Base-by-base conservation (phyloP, 352 stramenopile species). In the Phytophthora pinifolia region DNA sequence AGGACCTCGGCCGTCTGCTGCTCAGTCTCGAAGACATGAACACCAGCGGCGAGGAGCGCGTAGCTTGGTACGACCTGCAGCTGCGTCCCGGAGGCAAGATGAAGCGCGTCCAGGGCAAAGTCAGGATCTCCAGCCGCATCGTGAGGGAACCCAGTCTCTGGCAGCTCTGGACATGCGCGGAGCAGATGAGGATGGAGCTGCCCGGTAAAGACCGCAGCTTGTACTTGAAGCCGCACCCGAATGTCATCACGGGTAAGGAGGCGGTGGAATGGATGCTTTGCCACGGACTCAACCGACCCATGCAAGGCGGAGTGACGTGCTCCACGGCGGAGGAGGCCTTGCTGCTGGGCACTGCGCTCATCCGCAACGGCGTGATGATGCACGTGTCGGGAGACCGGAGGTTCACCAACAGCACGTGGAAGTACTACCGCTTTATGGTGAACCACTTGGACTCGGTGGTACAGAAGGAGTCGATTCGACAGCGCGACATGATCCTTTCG, bases 361-460 rank as follows among this genome's bases (percentile, higher is more conserved):
- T 95, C 39, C 80, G 82, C 4, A 83, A 77, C 30, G 76, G 76
- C 2, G 72, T 95, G 14, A 63, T 95, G 29, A 74, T 79, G 30
- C 79, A 92, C 20, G 78, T 92, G 2, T 89, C 83, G 17, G 83
- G 81, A 18, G 82, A 91, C 15, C 64, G 63, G 14, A 74, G 79
- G 18, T 93, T 93, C 46, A 70, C 77, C 7, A 93, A 88, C 60
- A 91, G 75, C 48, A 85, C 81, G 46, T 93, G 81, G 77, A 92
- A 92, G 52, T 95, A 95, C 48, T 95, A 95, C 55, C 83, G 85
- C 3, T 95, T 95, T 59, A 83, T 74, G 36, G 81, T 95, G 5
- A 76, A 88, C 44, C 80, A 95, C 38, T 62, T 92, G 42, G 85
- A 95, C 46, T 29, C 65, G 4, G 30, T 46, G 4, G 46, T 65